Evolutionary conservation across 2,329 filamentous ascomycete species (phyloP).

Genomic region (Cercospora zeina): DNA sequence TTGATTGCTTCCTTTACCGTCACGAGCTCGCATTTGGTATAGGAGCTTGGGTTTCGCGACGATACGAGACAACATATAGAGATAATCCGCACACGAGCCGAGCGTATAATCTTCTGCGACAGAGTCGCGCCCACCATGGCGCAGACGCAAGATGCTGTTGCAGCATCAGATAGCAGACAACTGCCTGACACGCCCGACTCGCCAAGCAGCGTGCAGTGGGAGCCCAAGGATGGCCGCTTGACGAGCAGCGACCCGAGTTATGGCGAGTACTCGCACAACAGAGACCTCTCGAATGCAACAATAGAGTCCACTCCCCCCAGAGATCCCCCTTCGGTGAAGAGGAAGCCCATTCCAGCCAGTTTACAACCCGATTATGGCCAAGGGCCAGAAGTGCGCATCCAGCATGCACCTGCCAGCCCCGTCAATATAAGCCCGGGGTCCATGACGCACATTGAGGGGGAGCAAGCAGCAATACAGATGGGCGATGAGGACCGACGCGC

Average conservation of each 20-base stretch:
- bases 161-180: slow-evolving; percentile 11
- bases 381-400: slow-evolving; percentile 36
- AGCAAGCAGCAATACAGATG: slow-evolving; percentile 34
- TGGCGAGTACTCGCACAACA: slow-evolving; percentile 22
- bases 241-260: slow-evolving; percentile 17
- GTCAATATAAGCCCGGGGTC: slow-evolving; percentile 39
- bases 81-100: not conserved
- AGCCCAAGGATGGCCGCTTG: slow-evolving; percentile 12
- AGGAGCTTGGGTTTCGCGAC: slow-evolving; percentile 4
- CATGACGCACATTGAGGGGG: slow-evolving; percentile 34
- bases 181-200: slow-evolving; percentile 17
- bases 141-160: slow-evolving; percentile 12
- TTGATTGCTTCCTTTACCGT: slow-evolving; percentile 5
- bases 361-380: slow-evolving; percentile 12
- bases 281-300: slow-evolving; percentile 25
- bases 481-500: slow-evolving; percentile 24
- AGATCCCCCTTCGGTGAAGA: slow-evolving; percentile 18
- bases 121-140: slow-evolving; percentile 16
- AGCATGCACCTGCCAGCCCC: slow-evolving; percentile 39
- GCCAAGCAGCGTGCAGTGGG: slow-evolving; percentile 15
- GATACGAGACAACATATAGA: slow-evolving; percentile 7
- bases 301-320: slow-evolving; percentile 24
- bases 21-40: slow-evolving; percentile 4
- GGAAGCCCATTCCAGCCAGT: slow-evolving; percentile 19
- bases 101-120: not conserved